phyloP scores from a whole-genome alignment of 2,329 filamentous ascomycete genomes.

The Talaromyces atroroseus region DNA sequence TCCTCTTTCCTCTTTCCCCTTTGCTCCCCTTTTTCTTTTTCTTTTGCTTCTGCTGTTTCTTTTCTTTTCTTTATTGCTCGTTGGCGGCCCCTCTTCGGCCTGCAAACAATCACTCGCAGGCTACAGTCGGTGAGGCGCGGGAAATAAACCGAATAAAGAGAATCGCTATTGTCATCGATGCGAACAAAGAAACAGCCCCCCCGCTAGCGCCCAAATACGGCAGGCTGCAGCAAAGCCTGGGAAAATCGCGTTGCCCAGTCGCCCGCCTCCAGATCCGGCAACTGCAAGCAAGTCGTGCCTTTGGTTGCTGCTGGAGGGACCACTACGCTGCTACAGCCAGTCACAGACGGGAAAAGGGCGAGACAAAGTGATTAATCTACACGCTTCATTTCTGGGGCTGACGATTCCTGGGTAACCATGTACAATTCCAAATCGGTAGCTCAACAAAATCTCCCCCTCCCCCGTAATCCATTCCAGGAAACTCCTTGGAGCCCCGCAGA shows the following conservation, averaged over 20 bases:
- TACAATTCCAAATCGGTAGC: conserved; percentile 1
- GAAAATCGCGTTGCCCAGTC: not conserved
- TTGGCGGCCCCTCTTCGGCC: not conserved
- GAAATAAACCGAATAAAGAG: conserved; percentile 7
- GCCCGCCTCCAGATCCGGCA: too few species aligned
- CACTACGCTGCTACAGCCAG: not conserved
- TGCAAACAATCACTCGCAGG: conserved; percentile 5
- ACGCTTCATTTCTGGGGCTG: not conserved
- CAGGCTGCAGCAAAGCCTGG: conserved; percentile 1
- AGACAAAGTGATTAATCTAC: not conserved
- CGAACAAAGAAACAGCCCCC: not conserved
- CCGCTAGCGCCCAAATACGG: not conserved
- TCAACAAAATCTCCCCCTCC: not conserved
- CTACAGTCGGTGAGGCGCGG: not conserved
- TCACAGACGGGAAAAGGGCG: not conserved
- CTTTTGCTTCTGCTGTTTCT: too few species aligned
- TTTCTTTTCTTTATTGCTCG: not conserved
- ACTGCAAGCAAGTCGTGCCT: not conserved
- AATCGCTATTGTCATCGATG: not conserved
- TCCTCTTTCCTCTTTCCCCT: not conserved
- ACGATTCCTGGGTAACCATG: not conserved
- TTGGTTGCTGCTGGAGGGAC: not conserved
- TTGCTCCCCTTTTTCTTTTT: too few species aligned
- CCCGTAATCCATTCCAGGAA: not conserved
- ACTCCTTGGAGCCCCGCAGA: not conserved